These are phyloP conservation scores for Candida palmyrensis DNA, from an alignment of 805 yeast genomes.

Conservation along the genomic window DNA sequence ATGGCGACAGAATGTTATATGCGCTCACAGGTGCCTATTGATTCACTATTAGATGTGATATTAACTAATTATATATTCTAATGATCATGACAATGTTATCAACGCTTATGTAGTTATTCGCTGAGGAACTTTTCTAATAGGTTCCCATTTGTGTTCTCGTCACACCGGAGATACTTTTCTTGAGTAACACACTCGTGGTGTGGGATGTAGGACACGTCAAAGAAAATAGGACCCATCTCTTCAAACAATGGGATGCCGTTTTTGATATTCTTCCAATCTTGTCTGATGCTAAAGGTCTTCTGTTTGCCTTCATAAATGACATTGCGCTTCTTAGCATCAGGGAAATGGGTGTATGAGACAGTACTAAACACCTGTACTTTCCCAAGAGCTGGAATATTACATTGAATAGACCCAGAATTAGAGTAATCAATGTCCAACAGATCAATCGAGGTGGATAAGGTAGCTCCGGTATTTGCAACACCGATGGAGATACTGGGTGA, in stretches of 20 bases:
- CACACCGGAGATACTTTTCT: slow-evolving; percentile 3
- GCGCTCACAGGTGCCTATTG: slow-evolving; percentile 1
- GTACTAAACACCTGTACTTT: slow-evolving; percentile 15
- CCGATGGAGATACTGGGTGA: slow-evolving; percentile 4
- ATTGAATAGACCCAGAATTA: slow-evolving; percentile 12
- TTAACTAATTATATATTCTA: too few relatives aligned
- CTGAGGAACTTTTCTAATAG: neutral
- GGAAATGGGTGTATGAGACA: slow-evolving; percentile 9
- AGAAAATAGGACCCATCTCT: slow-evolving; percentile 12
- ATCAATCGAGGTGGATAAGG: slow-evolving; percentile 8
- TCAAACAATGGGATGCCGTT: slow-evolving; percentile 4
- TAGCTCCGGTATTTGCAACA: slow-evolving; percentile 5
- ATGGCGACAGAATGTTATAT: neutral
- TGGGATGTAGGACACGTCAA: slow-evolving; percentile 9
- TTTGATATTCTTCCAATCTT: slow-evolving; percentile 6
- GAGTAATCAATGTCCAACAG: slow-evolving; percentile 7
- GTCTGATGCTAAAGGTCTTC: slow-evolving; percentile 6
- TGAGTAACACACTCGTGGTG: slow-evolving; percentile 13
- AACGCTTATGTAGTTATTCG: neutral
- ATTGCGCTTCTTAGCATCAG: slow-evolving; percentile 10
- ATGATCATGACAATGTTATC: too few relatives aligned
- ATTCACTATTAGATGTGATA: slow-evolving; percentile 1
- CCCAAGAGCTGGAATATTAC: slow-evolving; percentile 12
- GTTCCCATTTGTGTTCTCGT: too few relatives aligned
- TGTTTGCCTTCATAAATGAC: slow-evolving; percentile 5